phyloP scores from a whole-genome alignment of 352 stramenopile species.

The Peronosclerospora sorghi region DNA sequence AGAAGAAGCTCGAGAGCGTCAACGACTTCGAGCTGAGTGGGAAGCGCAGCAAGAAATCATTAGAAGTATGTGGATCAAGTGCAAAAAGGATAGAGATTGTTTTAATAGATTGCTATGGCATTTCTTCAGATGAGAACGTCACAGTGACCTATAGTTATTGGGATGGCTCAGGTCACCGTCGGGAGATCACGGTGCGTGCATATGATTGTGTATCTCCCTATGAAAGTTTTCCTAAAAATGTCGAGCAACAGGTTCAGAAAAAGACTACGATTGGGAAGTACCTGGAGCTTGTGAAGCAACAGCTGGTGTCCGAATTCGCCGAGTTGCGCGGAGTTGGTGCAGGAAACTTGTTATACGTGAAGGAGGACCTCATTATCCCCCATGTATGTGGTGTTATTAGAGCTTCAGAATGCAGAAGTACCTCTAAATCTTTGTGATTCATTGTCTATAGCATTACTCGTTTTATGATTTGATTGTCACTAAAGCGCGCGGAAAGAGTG shows the following conservation, averaged over 20 bases:
- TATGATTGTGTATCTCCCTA: no score
- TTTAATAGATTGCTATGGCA: background rate
- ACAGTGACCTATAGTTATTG: constrained; percentile 97
- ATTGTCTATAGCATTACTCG: constrained; percentile 82
- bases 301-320: constrained; percentile 88
- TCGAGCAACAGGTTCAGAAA: constrained; percentile 63
- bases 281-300: constrained; percentile 77
- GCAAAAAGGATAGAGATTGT: background rate
- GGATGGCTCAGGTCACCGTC: constrained; percentile 94
- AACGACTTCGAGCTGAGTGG: constrained; percentile 87
- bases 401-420: background rate
- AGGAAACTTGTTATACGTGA: constrained; percentile 96
- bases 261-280: constrained; percentile 87
- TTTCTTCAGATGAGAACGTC: constrained; percentile 70
- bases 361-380: constrained; percentile 98
- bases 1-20: constrained; percentile 59
- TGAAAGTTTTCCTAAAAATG: no score
- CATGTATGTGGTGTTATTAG: constrained; percentile 41
- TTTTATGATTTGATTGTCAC: constrained; percentile 99
- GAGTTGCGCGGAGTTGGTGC: constrained; percentile 84
- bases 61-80: constrained; percentile 54
- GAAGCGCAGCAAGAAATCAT: constrained; percentile 87
- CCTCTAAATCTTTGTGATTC: constrained; percentile 8
- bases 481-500: constrained; percentile 94
- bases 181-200: constrained; percentile 70